Conservation (phyloP, 2,329 filamentous ascomycete species). For the Phaeosphaeria sp. region DNA sequence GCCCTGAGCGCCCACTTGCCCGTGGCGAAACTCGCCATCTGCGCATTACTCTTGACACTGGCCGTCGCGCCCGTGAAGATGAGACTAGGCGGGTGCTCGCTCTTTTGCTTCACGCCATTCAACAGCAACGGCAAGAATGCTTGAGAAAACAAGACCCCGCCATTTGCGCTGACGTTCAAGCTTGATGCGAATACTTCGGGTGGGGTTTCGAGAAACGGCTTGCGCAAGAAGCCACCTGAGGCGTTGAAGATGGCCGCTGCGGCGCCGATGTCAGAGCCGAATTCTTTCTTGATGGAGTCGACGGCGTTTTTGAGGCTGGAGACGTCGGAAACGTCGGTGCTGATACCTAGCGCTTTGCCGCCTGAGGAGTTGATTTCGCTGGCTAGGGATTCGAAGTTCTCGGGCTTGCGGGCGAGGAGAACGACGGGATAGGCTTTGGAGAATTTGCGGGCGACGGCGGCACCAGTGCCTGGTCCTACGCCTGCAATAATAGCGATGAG, state of each 20-base stretch:
- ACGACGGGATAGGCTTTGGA: slow-evolving; percentile 73
- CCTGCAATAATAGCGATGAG: slow-evolving; percentile 74
- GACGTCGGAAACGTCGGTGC: slow-evolving; percentile 67
- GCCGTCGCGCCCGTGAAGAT: slow-evolving; percentile 90
- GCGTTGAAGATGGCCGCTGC: slow-evolving; percentile 75
- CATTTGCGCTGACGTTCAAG: slow-evolving; percentile 58
- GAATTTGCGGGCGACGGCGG: slow-evolving; percentile 66
- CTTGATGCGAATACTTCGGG: slow-evolving; percentile 63
- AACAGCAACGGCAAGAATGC: slow-evolving; percentile 73
- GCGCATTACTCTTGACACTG: slow-evolving; percentile 73
- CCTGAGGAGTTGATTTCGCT: slow-evolving; percentile 71
- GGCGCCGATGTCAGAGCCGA: slow-evolving; percentile 56
- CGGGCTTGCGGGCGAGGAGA: slow-evolving; percentile 72
- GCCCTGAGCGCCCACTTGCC: slow-evolving; percentile 82
- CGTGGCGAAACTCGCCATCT: slow-evolving; percentile 74
- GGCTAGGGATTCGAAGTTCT: slow-evolving; percentile 71
- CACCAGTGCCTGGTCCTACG: slow-evolving; percentile 74
- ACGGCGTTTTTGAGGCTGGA: slow-evolving; percentile 66
- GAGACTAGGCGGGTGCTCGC: slow-evolving; percentile 74
- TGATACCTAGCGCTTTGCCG: slow-evolving; percentile 74
- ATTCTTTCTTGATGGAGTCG: slow-evolving; percentile 65
- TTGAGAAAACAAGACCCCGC: slow-evolving; percentile 80
- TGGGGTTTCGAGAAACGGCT: slow-evolving; percentile 67
- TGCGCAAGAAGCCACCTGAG: slow-evolving; percentile 63
- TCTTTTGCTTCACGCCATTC: slow-evolving; percentile 57